Evolutionary conservation across 2,329 filamentous ascomycete genomes (phyloP), one percentile per base, ranked within the genome.

Genomic region (Talaromyces rugulosus): DNA sequence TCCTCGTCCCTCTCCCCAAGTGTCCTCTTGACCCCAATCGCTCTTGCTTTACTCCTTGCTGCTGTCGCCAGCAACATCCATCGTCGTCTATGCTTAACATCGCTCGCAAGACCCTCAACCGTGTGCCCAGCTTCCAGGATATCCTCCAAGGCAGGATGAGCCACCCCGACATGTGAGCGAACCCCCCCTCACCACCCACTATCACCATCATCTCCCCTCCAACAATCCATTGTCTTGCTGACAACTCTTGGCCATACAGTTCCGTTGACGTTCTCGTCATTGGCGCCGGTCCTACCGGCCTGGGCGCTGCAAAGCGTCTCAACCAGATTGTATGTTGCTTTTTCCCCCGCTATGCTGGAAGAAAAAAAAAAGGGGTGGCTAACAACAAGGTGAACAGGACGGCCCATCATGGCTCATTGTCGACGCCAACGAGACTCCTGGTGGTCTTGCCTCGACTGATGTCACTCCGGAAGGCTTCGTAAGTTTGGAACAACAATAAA

Each of bases 221-320:
- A 23, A 23, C 23, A 23, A 23, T 23, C 47, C 44, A 53, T 18
- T 34, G 30, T 40, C 55, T 59, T 67, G 18, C 58, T 63, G 47
- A 71, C 53, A 27, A 50, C 58, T 57, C 53, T 55, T 58, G 14
- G 47, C 56, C 59, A 66, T 47, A 8, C 78, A 96, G 92, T 78
- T 89, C 92, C 74, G 92, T 98, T 77, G 95, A 99, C 81, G 90
- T 99, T 70, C 91, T 99, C 76, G 88, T 99, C 79, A 97, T 98
- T 82, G 95, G 95, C 75, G 94, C 94, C 81, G 95, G 95, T 75
- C 95, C 95, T 72, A 98, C 95, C 74, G 95, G 95, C 81, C 87
- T 98, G 71, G 95, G 95, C 84, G 95, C 95, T 77, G 95, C 95
- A 72, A 99, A 99, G 85, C 91, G 95, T 77, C 87, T 99, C 69